Evolutionary conservation across 1,284 basidiomycete genomes (phyloP).

Genomic region (Spongiforma sp.): DNA sequence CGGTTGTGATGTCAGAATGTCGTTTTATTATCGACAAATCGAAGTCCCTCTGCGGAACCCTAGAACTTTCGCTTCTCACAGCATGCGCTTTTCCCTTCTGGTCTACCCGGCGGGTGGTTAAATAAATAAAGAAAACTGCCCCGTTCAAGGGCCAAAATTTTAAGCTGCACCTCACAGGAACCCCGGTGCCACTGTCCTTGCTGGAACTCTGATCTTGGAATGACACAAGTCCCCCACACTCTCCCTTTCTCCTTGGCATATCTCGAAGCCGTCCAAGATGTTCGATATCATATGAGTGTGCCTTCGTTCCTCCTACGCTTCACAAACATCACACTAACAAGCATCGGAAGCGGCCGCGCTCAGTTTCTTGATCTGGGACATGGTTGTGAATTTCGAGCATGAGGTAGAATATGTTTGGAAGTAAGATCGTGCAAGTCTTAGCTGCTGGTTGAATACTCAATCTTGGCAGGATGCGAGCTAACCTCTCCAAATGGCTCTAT

Average conservation of each 20-base stretch:
- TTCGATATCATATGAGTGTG: conserved; percentile 20
- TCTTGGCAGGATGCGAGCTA: conserved; percentile 17
- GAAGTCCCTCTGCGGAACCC: too few relatives aligned
- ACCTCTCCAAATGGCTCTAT: conserved; percentile 26
- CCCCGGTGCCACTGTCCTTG: too few relatives aligned
- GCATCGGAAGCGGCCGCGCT: conserved; percentile 20
- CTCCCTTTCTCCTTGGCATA: conserved; percentile 11
- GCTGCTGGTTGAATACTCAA: background rate
- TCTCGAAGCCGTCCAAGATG: conserved; percentile 8
- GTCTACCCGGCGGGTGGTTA: too few relatives aligned
- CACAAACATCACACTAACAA: background rate
- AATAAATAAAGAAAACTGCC: too few relatives aligned
- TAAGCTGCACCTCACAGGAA: too few relatives aligned
- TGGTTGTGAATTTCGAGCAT: conserved; percentile 17
- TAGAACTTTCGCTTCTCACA: too few relatives aligned
- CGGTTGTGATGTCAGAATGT: too few relatives aligned
- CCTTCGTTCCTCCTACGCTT: background rate
- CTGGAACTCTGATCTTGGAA: too few relatives aligned
- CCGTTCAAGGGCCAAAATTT: too few relatives aligned
- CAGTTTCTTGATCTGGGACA: conserved; percentile 26
- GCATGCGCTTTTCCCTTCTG: too few relatives aligned
- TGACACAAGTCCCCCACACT: conserved; percentile 1
- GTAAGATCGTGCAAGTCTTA: conserved; percentile 11
- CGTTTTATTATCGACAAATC: too few relatives aligned
- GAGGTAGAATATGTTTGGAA: conserved; percentile 31